Percentiles rank a stretch among this genome's conserved stretches.
phyloP scores from a whole-genome alignment of 106 monocot species.

The Alisma plantagoaquatica region DNA sequence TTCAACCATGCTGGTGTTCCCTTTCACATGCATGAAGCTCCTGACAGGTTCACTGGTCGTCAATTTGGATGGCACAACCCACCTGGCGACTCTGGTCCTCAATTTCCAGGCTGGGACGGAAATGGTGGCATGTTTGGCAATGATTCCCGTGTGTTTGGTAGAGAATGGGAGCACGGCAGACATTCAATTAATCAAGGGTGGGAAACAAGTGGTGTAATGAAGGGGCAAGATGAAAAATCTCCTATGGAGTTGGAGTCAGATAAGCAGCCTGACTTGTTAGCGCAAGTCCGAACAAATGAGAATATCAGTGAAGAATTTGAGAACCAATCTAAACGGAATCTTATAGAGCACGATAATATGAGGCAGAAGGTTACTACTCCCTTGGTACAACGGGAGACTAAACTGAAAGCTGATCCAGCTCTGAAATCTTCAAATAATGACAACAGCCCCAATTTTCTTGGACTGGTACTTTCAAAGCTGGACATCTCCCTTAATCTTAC shows the following conservation, averaged over 20 bases:
- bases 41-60: slow-evolving; percentile 52
- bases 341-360: not conserved
- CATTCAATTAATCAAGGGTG: slow-evolving; percentile 29
- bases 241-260: not conserved
- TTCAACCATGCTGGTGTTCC: slow-evolving; percentile 43
- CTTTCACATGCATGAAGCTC: slow-evolving; percentile 57
- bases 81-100: slow-evolving; percentile 41
- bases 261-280: not conserved
- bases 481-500: slow-evolving; percentile 41
- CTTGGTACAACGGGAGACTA: too few relatives aligned
- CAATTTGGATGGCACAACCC: slow-evolving; percentile 65
- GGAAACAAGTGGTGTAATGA: slow-evolving; percentile 41
- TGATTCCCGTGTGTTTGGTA: slow-evolving; percentile 42
- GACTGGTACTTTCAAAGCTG: slow-evolving; percentile 29
- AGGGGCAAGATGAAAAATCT: slow-evolving; percentile 26
- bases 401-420: slow-evolving; percentile 6
- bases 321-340: not conserved
- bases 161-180: slow-evolving; percentile 64
- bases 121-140: slow-evolving; percentile 32
- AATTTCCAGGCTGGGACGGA: slow-evolving; percentile 59
- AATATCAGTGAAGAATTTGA: slow-evolving; percentile 4
- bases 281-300: not conserved
- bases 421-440: slow-evolving; percentile 18
- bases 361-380: too few relatives aligned
- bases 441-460: slow-evolving; percentile 5